Evolutionary conservation across 805 yeast genomes (phyloP).

Genomic region (Kluyveromyces starmeri): DNA sequence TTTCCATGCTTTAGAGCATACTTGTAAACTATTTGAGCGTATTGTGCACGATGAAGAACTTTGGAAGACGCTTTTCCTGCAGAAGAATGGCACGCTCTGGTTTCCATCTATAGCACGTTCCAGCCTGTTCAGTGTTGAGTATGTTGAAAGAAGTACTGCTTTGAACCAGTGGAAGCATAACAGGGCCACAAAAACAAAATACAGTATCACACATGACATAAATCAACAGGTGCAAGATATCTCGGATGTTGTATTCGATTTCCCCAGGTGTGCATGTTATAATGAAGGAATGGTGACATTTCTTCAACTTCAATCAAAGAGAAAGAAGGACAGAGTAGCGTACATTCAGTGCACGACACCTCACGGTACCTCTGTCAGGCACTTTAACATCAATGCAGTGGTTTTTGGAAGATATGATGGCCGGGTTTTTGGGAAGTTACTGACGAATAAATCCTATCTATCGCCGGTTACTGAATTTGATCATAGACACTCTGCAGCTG

Average conservation of each 20-base stretch:
- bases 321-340: constrained; percentile 21
- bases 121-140: constrained; percentile 28
- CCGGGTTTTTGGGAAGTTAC: constrained; percentile 26
- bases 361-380: constrained; percentile 30
- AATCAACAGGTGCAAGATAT: constrained; percentile 19
- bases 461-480: constrained; percentile 27
- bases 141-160: constrained; percentile 23
- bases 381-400: constrained; percentile 27
- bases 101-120: constrained; percentile 34
- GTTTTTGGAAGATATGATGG: constrained; percentile 32
- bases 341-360: constrained; percentile 32
- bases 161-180: constrained; percentile 29
- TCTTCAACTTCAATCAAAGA: constrained; percentile 22
- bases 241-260: constrained; percentile 22
- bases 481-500: constrained; percentile 21
- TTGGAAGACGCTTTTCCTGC: constrained; percentile 33
- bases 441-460: constrained; percentile 27
- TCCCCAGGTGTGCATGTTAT: constrained; percentile 29
- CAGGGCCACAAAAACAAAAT: constrained; percentile 27
- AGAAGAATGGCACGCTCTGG: constrained; percentile 20
- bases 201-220: constrained; percentile 22
- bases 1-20: constrained; percentile 25
- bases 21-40: constrained; percentile 23
- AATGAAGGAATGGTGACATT: constrained; percentile 30
- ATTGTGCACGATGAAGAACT: constrained; percentile 34